Conservation (phyloP, 495 filamentous ascomycete species). For the Astrocystis sublimbata region DNA sequence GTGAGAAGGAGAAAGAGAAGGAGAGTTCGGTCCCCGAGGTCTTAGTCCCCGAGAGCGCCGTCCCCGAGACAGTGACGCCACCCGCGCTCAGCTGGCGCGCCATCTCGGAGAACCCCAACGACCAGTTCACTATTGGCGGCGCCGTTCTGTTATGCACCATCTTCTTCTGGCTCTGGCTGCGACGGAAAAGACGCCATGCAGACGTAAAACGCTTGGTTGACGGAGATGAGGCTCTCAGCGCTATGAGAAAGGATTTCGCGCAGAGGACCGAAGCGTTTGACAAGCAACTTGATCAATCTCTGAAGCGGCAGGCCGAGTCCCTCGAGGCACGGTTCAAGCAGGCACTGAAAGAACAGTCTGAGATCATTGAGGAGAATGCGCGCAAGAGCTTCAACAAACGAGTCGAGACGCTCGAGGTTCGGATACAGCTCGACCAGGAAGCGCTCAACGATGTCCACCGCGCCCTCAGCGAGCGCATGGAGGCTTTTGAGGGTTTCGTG, state of each 20-base stretch:
- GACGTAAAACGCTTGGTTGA: not conserved
- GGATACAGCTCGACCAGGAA: slow-evolving; percentile 28
- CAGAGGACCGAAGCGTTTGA: slow-evolving; percentile 10
- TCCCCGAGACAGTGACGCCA: no score
- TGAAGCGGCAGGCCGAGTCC: slow-evolving; percentile 1
- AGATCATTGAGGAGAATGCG: slow-evolving; percentile 7
- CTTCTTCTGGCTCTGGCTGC: slow-evolving; percentile 3
- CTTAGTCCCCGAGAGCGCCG: not conserved
- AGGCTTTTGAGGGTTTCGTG: slow-evolving; percentile 17
- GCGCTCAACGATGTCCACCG: slow-evolving; percentile 15
- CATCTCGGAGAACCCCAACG: not conserved
- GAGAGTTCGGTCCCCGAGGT: not conserved
- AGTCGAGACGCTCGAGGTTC: slow-evolving; percentile 26
- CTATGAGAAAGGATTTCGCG: slow-evolving; percentile 10
- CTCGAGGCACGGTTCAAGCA: slow-evolving; percentile 18
- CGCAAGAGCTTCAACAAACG: slow-evolving; percentile 20
- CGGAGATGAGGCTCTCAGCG: slow-evolving; percentile 2
- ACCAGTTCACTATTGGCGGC: slow-evolving; percentile 7
- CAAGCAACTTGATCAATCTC: slow-evolving; percentile 7
- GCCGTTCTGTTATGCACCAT: slow-evolving; percentile 8
- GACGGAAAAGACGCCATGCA: not conserved
- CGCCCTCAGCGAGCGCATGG: slow-evolving; percentile 19
- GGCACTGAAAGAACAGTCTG: slow-evolving; percentile 8
- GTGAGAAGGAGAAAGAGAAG: not conserved
- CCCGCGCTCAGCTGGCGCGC: not conserved